Conservation (phyloP, 108 stramenopile species). For the Discostella pseudostelligera region DNA sequence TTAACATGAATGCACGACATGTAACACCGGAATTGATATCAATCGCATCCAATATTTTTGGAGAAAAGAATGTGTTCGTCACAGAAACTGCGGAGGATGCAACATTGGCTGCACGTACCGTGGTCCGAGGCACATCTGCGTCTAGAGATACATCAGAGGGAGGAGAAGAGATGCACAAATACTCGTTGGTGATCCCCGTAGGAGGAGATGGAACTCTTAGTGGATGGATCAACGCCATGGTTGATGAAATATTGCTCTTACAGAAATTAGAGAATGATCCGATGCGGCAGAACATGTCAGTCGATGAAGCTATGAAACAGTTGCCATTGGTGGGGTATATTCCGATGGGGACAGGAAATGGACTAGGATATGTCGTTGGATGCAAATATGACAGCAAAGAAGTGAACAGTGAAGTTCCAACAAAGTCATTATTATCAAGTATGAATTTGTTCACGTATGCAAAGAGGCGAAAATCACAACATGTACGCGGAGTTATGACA, state of each 20-base stretch:
- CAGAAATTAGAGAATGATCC: slow-evolving; percentile 4
- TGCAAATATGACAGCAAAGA: slow-evolving; percentile 21
- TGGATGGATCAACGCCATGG: slow-evolving; percentile 50
- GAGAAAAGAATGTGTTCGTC: slow-evolving; percentile 42
- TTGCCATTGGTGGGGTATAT: slow-evolving; percentile 63
- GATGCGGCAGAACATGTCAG: slow-evolving; percentile 2
- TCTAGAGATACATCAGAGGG: background rate
- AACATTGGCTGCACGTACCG: slow-evolving; percentile 27
- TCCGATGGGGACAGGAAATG: slow-evolving; percentile 75
- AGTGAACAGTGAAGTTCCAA: background rate
- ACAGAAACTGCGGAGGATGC: slow-evolving; percentile 62
- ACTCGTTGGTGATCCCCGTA: slow-evolving; percentile 56
- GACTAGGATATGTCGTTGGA: slow-evolving; percentile 62
- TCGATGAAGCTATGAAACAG: slow-evolving; percentile 31
- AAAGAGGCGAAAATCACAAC: slow-evolving; percentile 17
- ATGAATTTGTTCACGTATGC: slow-evolving; percentile 2
- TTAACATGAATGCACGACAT: slow-evolving; percentile 62
- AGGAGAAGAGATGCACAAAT: background rate
- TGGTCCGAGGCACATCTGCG: slow-evolving; percentile 8
- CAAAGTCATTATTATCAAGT: slow-evolving; percentile 11
- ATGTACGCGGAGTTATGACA: slow-evolving; percentile 12
- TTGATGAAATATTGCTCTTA: slow-evolving; percentile 29
- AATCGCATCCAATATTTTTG: slow-evolving; percentile 37
- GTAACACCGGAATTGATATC: slow-evolving; percentile 43
- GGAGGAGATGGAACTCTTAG: slow-evolving; percentile 79